Conservation (phyloP, 176 grass and related monocot species). For the Typha latifolia region DNA sequence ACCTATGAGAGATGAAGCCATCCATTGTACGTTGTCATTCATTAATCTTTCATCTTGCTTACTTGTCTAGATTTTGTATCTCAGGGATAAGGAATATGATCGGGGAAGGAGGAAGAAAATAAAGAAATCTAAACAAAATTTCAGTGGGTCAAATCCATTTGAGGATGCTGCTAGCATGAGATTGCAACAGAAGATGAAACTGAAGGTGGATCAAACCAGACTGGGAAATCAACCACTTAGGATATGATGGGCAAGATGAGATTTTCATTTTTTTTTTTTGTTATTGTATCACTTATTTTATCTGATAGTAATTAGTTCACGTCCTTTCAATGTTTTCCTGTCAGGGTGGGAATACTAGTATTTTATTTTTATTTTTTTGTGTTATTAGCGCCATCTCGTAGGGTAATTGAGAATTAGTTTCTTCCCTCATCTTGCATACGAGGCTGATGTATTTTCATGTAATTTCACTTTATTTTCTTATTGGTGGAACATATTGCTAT, state of each 20-base stretch:
- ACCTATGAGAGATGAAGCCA: not conserved
- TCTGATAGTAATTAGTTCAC: too few relatives aligned
- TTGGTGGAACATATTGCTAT: too few relatives aligned
- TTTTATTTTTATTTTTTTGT: too few relatives aligned
- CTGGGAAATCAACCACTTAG: slow-evolving; percentile 43
- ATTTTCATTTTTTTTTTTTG: too few relatives aligned
- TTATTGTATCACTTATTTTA: too few relatives aligned
- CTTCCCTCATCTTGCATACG: too few relatives aligned
- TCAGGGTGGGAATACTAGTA: too few relatives aligned
- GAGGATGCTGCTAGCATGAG: slow-evolving; percentile 38
- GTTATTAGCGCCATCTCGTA: too few relatives aligned
- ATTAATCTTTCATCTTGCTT: not conserved
- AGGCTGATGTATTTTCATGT: too few relatives aligned
- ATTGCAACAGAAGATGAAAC: slow-evolving; percentile 30
- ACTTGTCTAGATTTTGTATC: slow-evolving; percentile 1
- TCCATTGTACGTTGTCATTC: not conserved
- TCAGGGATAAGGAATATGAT: slow-evolving; percentile 65
- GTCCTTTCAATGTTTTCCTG: too few relatives aligned
- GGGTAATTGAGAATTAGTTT: too few relatives aligned
- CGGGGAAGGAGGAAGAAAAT: slow-evolving; percentile 53
- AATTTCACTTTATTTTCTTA: too few relatives aligned
- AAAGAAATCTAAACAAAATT: slow-evolving; percentile 25
- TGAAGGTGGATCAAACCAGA: slow-evolving; percentile 22
- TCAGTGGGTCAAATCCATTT: slow-evolving; percentile 50
- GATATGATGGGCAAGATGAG: slow-evolving; percentile 1